These are phyloP conservation scores for Aspergillus calidoustus DNA, from an alignment of 2,329 filamentous ascomycete species.

Conservation along the genomic window DNA sequence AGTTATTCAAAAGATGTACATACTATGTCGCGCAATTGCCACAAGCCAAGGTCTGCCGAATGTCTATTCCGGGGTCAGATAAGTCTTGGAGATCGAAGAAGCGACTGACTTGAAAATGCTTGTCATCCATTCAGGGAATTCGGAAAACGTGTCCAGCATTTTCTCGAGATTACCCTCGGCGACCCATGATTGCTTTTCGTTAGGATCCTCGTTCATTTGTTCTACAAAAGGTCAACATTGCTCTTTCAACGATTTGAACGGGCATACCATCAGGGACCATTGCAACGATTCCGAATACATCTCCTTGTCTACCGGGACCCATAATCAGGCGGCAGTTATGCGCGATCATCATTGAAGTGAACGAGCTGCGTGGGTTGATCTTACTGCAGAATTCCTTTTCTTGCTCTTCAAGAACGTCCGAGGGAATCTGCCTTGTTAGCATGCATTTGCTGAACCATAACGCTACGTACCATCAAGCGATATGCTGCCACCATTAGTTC, in stretches of 20 bases:
- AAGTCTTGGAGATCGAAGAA: background rate
- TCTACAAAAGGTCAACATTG: background rate
- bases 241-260: background rate
- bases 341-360: conserved; percentile 54
- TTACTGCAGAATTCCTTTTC: conserved; percentile 30
- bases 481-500: conserved; percentile 8
- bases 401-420: conserved; percentile 3
- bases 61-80: background rate
- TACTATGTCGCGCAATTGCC: conserved; percentile 25
- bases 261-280: conserved; percentile 46
- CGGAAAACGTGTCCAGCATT: conserved; percentile 19
- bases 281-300: conserved; percentile 50
- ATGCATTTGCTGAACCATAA: background rate
- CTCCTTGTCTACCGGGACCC: conserved; percentile 49
- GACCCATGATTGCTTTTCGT: conserved; percentile 11
- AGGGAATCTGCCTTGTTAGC: conserved; percentile 8
- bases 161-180: conserved; percentile 6
- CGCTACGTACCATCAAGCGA: conserved; percentile 8
- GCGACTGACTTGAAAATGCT: conserved; percentile 12
- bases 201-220: conserved; percentile 4
- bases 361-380: conserved; percentile 44
- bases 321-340: conserved; percentile 51
- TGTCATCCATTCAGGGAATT: conserved; percentile 16
- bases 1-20: background rate
- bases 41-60: conserved; percentile 25